phyloP scores from a whole-genome alignment of 805 yeast genomes.

The Suhomyces vadensis region DNA sequence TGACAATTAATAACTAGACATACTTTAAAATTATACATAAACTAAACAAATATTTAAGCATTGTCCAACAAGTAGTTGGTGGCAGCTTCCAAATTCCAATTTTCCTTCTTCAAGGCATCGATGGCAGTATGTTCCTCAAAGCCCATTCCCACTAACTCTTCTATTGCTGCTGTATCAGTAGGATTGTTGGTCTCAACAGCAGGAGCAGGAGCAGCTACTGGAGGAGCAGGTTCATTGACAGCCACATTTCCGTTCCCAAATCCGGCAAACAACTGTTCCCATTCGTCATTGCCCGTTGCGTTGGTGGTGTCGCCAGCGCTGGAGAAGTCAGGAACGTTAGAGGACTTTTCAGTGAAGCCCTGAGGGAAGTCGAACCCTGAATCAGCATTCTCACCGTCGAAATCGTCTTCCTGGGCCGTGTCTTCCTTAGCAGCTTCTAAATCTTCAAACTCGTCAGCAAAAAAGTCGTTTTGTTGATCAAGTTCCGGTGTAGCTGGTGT shows the following conservation, averaged over 20 bases:
- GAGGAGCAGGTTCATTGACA: constrained; percentile 6
- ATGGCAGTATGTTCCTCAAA: constrained; percentile 65
- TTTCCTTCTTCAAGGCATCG: constrained; percentile 64
- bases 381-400: constrained; percentile 18
- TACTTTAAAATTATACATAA: too few species aligned
- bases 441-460: constrained; percentile 41
- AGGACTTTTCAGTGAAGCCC: constrained; percentile 27
- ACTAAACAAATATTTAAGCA: constrained; percentile 39
- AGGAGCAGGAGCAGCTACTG: not conserved
- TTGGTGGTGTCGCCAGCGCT: constrained; percentile 10
- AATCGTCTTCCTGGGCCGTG: constrained; percentile 28
- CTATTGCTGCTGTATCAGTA: constrained; percentile 48
- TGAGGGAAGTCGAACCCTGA: constrained; percentile 26
- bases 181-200: constrained; percentile 16
- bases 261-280: constrained; percentile 93
- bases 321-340: constrained; percentile 17
- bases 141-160: constrained; percentile 89
- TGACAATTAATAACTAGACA: too few species aligned
- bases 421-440: constrained; percentile 38
- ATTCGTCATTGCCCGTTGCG: constrained; percentile 60
- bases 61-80: constrained; percentile 79
- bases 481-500: constrained; percentile 29
- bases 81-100: constrained; percentile 83
- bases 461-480: constrained; percentile 25
- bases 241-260: constrained; percentile 54